Percentiles rank a stretch among this genome's conserved stretches.
These are phyloP conservation scores for Pichia norvegensis DNA, from an alignment of 1,139 yeast species.

Conservation along the genomic window DNA sequence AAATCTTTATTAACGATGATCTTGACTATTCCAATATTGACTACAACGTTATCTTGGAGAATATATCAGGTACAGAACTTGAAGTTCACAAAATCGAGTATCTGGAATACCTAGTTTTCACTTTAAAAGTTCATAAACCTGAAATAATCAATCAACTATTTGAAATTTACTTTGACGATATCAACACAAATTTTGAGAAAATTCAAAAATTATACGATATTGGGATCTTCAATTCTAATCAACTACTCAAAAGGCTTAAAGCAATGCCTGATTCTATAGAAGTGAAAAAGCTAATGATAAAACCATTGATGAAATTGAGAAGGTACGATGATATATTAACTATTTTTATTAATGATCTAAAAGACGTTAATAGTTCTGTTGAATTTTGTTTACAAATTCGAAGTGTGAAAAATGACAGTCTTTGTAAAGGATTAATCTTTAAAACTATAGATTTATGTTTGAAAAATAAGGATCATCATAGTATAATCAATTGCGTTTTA, in stretches of 20 bases:
- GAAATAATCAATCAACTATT: constrained; percentile 48
- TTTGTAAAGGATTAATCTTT: constrained; percentile 13
- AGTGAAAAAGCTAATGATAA: constrained; percentile 41
- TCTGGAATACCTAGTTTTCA: constrained; percentile 52
- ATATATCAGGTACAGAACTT: constrained; percentile 27
- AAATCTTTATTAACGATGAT: constrained; percentile 62
- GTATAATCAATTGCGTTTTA: constrained; percentile 21
- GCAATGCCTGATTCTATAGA: constrained; percentile 3
- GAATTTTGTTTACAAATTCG: constrained; percentile 39
- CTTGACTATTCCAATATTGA: constrained; percentile 57
- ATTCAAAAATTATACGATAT: constrained; percentile 25
- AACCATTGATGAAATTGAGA: constrained; percentile 51
- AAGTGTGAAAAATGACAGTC: constrained; percentile 10
- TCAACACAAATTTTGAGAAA: constrained; percentile 17
- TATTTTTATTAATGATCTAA: constrained; percentile 51
- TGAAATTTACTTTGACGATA: constrained; percentile 40
- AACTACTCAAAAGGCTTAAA: constrained; percentile 24
- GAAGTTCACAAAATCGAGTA: constrained; percentile 40
- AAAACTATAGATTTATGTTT: constrained; percentile 21
- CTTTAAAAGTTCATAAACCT: constrained; percentile 37
- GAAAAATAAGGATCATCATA: constrained; percentile 8
- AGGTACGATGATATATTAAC: constrained; percentile 61
- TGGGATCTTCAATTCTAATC: constrained; percentile 30
- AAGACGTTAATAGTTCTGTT: constrained; percentile 52
- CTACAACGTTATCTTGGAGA: constrained; percentile 44